Evolutionary conservation across 164 flowering plant genomes (phyloP).

Genomic region (Protea cynaroides): DNA sequence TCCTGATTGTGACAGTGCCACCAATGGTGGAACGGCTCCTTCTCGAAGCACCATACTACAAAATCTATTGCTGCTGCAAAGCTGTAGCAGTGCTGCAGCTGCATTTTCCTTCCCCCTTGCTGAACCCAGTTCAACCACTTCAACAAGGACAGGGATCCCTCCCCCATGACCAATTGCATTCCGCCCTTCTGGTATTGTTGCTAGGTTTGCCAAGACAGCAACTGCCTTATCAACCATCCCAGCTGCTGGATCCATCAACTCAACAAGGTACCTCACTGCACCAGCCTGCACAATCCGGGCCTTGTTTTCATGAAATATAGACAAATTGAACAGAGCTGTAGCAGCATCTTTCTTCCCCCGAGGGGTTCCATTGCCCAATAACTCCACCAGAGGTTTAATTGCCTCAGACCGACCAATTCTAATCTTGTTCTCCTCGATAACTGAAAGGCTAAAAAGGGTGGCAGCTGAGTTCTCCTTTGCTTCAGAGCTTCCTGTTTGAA

Average conservation of each 20-base stretch:
- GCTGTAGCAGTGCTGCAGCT: constrained; percentile 86
- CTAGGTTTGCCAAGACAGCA: constrained; percentile 93
- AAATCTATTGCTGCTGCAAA: constrained; percentile 63
- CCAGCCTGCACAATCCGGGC: constrained; percentile 72
- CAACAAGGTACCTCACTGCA: constrained; percentile 77
- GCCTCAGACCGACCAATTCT: constrained; percentile 84
- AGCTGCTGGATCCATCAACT: constrained; percentile 93
- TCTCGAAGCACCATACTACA: constrained; percentile 83
- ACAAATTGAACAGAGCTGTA: constrained; percentile 82
- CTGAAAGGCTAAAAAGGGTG: constrained; percentile 85
- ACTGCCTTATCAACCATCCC: constrained; percentile 98
- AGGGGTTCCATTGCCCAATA: constrained; percentile 79
- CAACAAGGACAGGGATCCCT: constrained; percentile 86
- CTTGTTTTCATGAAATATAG: constrained; percentile 78
- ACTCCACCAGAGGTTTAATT: constrained; percentile 69
- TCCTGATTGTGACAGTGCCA: constrained; percentile 84
- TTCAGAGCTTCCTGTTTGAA: constrained; percentile 68
- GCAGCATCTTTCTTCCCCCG: constrained; percentile 93
- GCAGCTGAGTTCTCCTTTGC: constrained; percentile 90
- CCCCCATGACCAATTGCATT: constrained; percentile 64
- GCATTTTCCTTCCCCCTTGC: constrained; percentile 96
- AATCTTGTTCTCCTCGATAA: constrained; percentile 69
- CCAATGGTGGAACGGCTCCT: constrained; percentile 94
- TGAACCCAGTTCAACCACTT: constrained; percentile 92
- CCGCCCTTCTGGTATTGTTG: constrained; percentile 84